phyloP scores from a whole-genome alignment of 192 early-diverging fungal genomes.

The Entrophospora sp. region DNA sequence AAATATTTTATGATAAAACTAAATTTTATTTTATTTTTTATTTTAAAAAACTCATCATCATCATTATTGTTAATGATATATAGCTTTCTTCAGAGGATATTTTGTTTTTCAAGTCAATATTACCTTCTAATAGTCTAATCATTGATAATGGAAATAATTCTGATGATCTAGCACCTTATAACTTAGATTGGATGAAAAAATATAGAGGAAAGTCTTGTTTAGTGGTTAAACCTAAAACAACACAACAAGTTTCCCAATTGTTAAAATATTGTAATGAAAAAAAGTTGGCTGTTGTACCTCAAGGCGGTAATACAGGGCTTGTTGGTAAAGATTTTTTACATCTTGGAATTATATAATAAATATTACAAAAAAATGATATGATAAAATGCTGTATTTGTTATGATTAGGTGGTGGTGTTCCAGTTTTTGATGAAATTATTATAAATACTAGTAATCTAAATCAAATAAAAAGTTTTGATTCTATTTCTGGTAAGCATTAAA shows the following conservation, averaged over 20 bases:
- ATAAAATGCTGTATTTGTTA: background rate
- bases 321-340: too few relatives aligned
- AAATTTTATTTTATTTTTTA: background rate
- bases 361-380: too few relatives aligned
- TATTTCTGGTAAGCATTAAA: slow-evolving; percentile 34
- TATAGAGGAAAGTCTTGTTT: slow-evolving; percentile 76
- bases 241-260: slow-evolving; percentile 73
- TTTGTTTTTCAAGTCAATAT: slow-evolving; percentile 46
- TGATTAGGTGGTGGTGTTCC: slow-evolving; percentile 84
- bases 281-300: slow-evolving; percentile 85
- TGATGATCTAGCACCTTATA: slow-evolving; percentile 60
- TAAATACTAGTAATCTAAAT: slow-evolving; percentile 75
- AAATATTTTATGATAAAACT: background rate
- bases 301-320: slow-evolving; percentile 97
- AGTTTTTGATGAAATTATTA: slow-evolving; percentile 90
- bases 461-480: slow-evolving; percentile 64
- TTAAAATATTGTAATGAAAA: slow-evolving; percentile 82
- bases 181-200: slow-evolving; percentile 93
- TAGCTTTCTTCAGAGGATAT: slow-evolving; percentile 53
- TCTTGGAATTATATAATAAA: too few relatives aligned
- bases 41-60: too few relatives aligned
- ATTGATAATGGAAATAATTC: slow-evolving; percentile 37
- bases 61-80: too few relatives aligned
- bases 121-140: slow-evolving; percentile 33
- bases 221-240: slow-evolving; percentile 80